Evolutionary conservation across 2,329 filamentous ascomycete species (phyloP), one percentile per base, ranked within the genome.

Genomic region (Cercospora janseana): DNA sequence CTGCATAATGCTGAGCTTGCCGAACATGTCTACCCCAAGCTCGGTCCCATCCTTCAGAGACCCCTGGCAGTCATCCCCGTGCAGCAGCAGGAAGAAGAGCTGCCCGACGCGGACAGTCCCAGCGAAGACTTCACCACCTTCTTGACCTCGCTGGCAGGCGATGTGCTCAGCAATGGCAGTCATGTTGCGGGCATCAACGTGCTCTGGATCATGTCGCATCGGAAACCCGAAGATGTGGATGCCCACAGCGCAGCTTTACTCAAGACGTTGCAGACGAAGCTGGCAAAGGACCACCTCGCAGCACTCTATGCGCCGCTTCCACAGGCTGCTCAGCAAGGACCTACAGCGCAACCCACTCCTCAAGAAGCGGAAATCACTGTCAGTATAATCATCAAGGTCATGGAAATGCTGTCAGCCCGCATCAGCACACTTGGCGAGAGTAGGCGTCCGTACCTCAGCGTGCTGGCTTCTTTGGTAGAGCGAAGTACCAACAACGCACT

Each of bases 381-480:
- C 6, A 85, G 87, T 50, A 74, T 98, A 32, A 95, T 97, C 70
- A 85, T 96, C 64, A 97, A 97, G 72, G 88, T 91, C 7, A 91
- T 98, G 55, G 91, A 97, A 63, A 84, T 96, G 51, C 87, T 95
- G 16, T 88, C 93, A 1, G 79, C 90, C 57, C 85, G 93, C 34
- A 97, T 99, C 84, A 91, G 93, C 62, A 86, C 86, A 28, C 79
- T 99, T 9, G 90, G 89, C 1, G 93, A 98, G 60, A 89, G 92
- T 65, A 80, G 93, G 34, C 79, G 94, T 37, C 92, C 93, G 0
- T 98, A 97, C 74, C 79, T 99, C 1, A 97, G 91, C 65, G 92
- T 97, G 3, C 76, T 99, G 26, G 93, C 93, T 4, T 93, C 91
- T 13, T 78, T 99, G 16, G 92, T 98, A 3, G 93, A 99, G 69